Evolutionary conservation across 2,329 filamentous ascomycete genomes (phyloP).

Genomic region (Arthroderma uncinatum): DNA sequence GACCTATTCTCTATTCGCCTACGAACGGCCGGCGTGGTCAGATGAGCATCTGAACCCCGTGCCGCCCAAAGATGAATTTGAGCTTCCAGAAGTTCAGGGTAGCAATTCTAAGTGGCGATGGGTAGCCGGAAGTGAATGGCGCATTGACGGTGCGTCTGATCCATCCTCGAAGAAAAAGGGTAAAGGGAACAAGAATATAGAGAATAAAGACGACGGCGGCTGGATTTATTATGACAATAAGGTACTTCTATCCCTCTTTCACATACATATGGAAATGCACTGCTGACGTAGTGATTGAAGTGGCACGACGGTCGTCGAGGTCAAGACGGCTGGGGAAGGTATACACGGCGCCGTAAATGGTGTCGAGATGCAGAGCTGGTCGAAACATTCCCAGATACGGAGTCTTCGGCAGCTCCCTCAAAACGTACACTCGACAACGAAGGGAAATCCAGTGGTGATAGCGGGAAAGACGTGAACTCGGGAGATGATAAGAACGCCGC

Average conservation of each 20-base stretch:
- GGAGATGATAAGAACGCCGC: slow-evolving; percentile 22
- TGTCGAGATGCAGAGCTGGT: slow-evolving; percentile 92
- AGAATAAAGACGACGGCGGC: slow-evolving; percentile 52
- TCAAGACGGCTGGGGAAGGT: slow-evolving; percentile 83
- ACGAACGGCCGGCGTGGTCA: slow-evolving; percentile 85
- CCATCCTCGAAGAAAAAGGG: slow-evolving; percentile 26
- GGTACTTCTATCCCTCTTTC: slow-evolving; percentile 39
- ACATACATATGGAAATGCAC: not conserved
- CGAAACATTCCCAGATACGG: slow-evolving; percentile 44
- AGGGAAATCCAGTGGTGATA: slow-evolving; percentile 16
- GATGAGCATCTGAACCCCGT: slow-evolving; percentile 85
- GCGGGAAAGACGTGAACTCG: slow-evolving; percentile 12
- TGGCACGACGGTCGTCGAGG: slow-evolving; percentile 83
- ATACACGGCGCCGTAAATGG: slow-evolving; percentile 90
- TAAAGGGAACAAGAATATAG: slow-evolving; percentile 43
- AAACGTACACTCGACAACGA: slow-evolving; percentile 19
- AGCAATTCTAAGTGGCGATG: slow-evolving; percentile 61
- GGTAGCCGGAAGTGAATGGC: slow-evolving; percentile 78
- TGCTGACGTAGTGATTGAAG: slow-evolving; percentile 32
- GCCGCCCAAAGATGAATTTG: slow-evolving; percentile 61
- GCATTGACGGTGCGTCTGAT: slow-evolving; percentile 57
- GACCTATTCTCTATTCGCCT: slow-evolving; percentile 82
- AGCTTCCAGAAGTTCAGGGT: slow-evolving; percentile 55
- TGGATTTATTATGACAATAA: slow-evolving; percentile 99
- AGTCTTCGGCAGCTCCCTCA: slow-evolving; percentile 20